Evolutionary conservation across 1,284 basidiomycete genomes (phyloP).

Genomic region (Austroboletus rostrupii): DNA sequence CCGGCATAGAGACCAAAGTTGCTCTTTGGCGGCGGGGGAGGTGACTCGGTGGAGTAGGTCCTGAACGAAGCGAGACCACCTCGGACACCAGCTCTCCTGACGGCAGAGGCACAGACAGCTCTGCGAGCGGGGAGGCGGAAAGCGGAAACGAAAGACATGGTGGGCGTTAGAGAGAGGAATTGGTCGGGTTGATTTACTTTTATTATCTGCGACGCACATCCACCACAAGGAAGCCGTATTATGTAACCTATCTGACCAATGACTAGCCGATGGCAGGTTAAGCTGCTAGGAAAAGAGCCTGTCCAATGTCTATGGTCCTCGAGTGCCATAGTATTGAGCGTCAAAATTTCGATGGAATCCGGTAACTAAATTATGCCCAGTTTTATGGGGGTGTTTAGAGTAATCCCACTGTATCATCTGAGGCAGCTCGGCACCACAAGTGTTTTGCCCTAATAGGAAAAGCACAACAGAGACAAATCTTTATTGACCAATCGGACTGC

Average conservation of each 20-base stretch:
- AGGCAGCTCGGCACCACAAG: too few species aligned
- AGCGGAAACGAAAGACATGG: constrained; percentile 47
- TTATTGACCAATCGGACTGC: constrained; percentile 1
- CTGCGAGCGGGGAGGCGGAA: constrained; percentile 47
- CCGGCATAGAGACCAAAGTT: constrained; percentile 55
- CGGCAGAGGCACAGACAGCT: constrained; percentile 35
- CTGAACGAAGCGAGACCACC: constrained; percentile 40
- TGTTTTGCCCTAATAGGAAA: not conserved
- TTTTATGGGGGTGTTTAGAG: too few species aligned
- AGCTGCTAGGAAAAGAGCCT: not conserved
- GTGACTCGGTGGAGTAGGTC: constrained; percentile 53
- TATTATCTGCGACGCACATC: constrained; percentile 10
- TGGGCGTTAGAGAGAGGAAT: constrained; percentile 4
- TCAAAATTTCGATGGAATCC: too few species aligned
- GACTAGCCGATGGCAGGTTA: not conserved
- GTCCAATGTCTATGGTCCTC: too few species aligned
- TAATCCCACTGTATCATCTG: too few species aligned
- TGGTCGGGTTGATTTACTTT: constrained; percentile 1
- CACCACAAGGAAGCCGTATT: constrained; percentile 3
- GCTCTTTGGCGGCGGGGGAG: constrained; percentile 41
- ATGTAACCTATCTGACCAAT: constrained; percentile 17
- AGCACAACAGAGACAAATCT: constrained; percentile 6
- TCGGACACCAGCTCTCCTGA: constrained; percentile 25
- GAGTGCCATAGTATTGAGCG: too few species aligned
- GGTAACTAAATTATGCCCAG: too few species aligned